phyloP scores from a whole-genome alignment of 2,329 filamentous ascomycete species.

The Arthrobotrys conoides region DNA sequence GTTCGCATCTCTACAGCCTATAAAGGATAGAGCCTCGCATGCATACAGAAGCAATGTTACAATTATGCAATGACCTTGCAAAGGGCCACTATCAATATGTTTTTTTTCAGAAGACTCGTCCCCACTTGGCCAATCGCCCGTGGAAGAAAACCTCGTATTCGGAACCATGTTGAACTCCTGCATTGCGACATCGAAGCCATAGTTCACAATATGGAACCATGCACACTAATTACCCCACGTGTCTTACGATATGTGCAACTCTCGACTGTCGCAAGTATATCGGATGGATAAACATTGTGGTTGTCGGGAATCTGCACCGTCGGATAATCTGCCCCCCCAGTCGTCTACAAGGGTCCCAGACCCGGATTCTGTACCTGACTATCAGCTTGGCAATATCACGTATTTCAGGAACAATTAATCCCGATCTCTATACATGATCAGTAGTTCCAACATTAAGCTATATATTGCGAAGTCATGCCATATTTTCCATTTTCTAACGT shows the following conservation, averaged over 20 bases:
- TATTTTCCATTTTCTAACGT: neutral
- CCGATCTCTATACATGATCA: conserved; percentile 2
- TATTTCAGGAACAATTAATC: conserved; percentile 13
- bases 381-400: conserved; percentile 41
- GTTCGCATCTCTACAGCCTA: conserved; percentile 4
- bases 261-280: conserved; percentile 12
- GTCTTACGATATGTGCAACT: conserved; percentile 4
- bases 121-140: conserved; percentile 2
- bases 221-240: conserved; percentile 22
- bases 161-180: conserved; percentile 14
- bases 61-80: conserved; percentile 10
- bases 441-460: neutral
- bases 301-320: conserved; percentile 56
- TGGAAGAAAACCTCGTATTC: conserved; percentile 20
- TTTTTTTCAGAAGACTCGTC: conserved; percentile 16
- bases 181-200: conserved; percentile 27
- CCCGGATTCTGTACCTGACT: conserved; percentile 56
- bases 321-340: conserved; percentile 54
- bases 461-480: conserved; percentile 23
- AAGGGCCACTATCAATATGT: neutral
- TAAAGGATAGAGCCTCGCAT: conserved; percentile 6
- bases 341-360: conserved; percentile 21
- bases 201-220: conserved; percentile 9
- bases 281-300: conserved; percentile 36
- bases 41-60: conserved; percentile 5